Conservation (phyloP, 768 basidiomycete genomes). For the Russula sp. region DNA sequence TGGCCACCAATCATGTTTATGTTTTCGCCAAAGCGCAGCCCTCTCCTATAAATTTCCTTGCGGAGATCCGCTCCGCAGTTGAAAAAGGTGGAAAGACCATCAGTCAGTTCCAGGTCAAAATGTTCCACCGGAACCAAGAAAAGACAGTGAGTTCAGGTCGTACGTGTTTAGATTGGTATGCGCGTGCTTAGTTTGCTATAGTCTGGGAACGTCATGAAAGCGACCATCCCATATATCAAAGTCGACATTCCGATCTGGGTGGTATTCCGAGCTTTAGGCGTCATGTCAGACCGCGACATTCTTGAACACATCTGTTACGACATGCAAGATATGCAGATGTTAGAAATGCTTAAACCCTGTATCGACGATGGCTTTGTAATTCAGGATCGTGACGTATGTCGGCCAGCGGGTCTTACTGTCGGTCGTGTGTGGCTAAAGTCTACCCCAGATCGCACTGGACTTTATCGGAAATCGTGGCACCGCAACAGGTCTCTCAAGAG, state of each 20-base stretch:
- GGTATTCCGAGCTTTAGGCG: constrained; percentile 95
- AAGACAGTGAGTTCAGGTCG: constrained; percentile 62
- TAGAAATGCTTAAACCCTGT: constrained; percentile 97
- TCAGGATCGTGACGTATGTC: constrained; percentile 84
- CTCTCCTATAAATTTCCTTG: constrained; percentile 91
- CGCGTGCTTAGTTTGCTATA: constrained; percentile 36
- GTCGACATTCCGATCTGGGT: constrained; percentile 99
- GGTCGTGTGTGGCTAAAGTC: constrained; percentile 25
- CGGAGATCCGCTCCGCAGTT: constrained; percentile 95
- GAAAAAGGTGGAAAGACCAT: constrained; percentile 99
- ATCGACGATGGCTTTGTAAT: constrained; percentile 99
- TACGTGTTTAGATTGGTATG: constrained; percentile 4
- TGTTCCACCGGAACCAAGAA: constrained; percentile 89
- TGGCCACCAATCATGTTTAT: constrained; percentile 99
- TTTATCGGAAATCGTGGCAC: constrained; percentile 99
- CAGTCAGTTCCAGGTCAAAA: constrained; percentile 95
- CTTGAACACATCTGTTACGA: constrained; percentile 99
- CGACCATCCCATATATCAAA: constrained; percentile 96
- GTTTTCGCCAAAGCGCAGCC: constrained; percentile 98
- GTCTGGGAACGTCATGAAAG: constrained; percentile 92
- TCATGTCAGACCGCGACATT: constrained; percentile 96
- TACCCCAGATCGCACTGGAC: constrained; percentile 68
- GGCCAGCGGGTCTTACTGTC: constrained; percentile 2
- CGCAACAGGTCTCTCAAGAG: constrained; percentile 85
- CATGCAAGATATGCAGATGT: constrained; percentile 91